Evolutionary conservation across 2,329 filamentous ascomycete species (phyloP).

Genomic region (Thyridium curvatum): DNA sequence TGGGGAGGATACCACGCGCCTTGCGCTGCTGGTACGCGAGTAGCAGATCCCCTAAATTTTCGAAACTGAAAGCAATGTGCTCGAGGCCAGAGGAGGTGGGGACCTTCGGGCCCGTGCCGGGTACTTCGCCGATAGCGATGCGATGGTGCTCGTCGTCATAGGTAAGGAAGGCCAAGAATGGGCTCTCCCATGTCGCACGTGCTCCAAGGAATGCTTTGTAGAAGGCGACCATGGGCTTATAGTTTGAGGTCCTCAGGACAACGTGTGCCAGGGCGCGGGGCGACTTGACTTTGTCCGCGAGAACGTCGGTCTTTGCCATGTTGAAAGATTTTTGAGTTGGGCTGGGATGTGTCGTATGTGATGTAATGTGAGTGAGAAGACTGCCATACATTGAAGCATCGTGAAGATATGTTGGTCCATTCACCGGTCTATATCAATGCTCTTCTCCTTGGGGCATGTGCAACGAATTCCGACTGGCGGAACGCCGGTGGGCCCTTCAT

Average conservation of each 20-base stretch:
- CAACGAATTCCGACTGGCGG: no score
- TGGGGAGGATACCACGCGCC: slow-evolving; percentile 27
- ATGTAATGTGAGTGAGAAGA: no score
- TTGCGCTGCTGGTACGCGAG: slow-evolving; percentile 28
- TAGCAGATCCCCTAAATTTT: slow-evolving; percentile 24
- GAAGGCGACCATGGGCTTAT: slow-evolving; percentile 24
- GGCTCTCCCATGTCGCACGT: slow-evolving; percentile 15
- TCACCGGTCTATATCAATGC: no score
- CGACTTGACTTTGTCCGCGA: slow-evolving; percentile 7
- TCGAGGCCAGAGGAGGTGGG: slow-evolving; percentile 23
- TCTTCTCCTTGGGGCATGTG: no score
- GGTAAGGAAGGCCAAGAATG: slow-evolving; percentile 26
- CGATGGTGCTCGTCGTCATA: slow-evolving; percentile 44
- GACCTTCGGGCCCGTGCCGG: slow-evolving; percentile 13
- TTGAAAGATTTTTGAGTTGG: no score
- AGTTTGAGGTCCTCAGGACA: slow-evolving; percentile 10
- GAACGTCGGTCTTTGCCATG: neutral
- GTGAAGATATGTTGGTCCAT: no score
- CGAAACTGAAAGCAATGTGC: slow-evolving; percentile 35
- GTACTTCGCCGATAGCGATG: slow-evolving; percentile 28
- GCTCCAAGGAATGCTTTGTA: slow-evolving; percentile 30
- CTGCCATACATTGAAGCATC: no score
- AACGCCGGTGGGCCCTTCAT: no score
- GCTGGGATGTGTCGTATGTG: no score
- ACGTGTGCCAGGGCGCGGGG: slow-evolving; percentile 5